These are phyloP conservation scores for Thoreauomyces humboldtii DNA, from an alignment of 192 early-diverging fungal genomes.

Conservation along the genomic window DNA sequence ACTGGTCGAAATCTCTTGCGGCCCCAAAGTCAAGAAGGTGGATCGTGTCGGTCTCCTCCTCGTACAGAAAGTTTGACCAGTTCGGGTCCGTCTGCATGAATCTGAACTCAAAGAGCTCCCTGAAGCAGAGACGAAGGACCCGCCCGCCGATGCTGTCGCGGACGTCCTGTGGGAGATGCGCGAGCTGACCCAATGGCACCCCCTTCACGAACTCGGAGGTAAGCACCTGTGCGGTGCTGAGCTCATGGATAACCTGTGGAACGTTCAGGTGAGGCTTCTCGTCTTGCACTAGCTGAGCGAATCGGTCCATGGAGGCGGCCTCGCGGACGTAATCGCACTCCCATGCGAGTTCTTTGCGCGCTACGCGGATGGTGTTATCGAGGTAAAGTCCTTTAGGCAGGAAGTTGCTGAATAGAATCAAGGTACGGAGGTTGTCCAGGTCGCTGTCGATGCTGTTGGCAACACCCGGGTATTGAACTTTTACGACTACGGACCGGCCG, in stretches of 20 bases:
- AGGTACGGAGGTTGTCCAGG: conserved; percentile 73
- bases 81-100: conserved; percentile 99
- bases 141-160: conserved; percentile 69
- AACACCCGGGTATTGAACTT: conserved; percentile 96
- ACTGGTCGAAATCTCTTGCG: conserved; percentile 70
- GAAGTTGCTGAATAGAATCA: conserved; percentile 78
- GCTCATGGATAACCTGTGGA: conserved; percentile 67
- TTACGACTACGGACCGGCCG: conserved; percentile 70
- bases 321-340: conserved; percentile 93
- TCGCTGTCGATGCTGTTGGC: conserved; percentile 85
- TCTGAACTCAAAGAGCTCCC: conserved; percentile 86
- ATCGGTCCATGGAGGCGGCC: conserved; percentile 70
- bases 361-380: conserved; percentile 92
- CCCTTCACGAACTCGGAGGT: conserved; percentile 78
- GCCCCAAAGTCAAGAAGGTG: conserved; percentile 95
- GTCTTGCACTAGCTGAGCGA: conserved; percentile 58
- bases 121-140: conserved; percentile 77
- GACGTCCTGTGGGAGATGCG: conserved; percentile 54
- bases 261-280: conserved; percentile 58
- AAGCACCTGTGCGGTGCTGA: conserved; percentile 72
- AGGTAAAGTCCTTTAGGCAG: conserved; percentile 92
- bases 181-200: conserved; percentile 61
- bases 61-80: conserved; percentile 97
- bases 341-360: conserved; percentile 83
- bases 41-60: conserved; percentile 62